Evolutionary conservation across 306 rosid genomes (phyloP).

Genomic region (Elaeagnus macrophylla): DNA sequence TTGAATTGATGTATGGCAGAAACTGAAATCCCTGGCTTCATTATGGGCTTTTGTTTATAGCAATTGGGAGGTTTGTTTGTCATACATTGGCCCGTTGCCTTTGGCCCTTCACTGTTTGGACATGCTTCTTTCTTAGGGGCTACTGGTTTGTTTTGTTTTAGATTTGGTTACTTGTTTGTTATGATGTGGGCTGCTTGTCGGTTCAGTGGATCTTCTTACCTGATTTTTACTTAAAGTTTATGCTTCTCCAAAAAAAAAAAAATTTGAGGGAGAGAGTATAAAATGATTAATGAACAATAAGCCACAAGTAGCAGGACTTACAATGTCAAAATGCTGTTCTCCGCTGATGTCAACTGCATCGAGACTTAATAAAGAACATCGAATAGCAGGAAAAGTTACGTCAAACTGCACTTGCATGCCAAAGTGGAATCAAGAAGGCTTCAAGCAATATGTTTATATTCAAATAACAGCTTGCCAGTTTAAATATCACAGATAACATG

Average conservation of each 20-base stretch:
- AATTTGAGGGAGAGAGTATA: neutral
- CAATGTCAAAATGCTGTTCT: slow-evolving; percentile 84
- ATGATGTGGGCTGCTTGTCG: no score
- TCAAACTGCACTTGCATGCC: slow-evolving; percentile 70
- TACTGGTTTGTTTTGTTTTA: no score
- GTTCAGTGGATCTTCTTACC: no score
- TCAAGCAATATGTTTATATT: neutral
- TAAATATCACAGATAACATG: slow-evolving; percentile 1
- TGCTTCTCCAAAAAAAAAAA: neutral
- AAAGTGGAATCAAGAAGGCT: slow-evolving; percentile 5
- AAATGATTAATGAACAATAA: slow-evolving; percentile 5
- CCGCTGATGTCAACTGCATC: slow-evolving; percentile 88
- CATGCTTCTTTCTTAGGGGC: no score
- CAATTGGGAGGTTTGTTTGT: no score
- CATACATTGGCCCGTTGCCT: no score
- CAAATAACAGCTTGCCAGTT: neutral
- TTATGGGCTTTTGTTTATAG: no score
- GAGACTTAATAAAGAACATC: slow-evolving; percentile 81
- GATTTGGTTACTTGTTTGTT: no score
- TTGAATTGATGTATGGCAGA: no score
- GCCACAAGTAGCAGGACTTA: slow-evolving; percentile 31
- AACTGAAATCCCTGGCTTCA: no score
- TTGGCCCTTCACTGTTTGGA: no score
- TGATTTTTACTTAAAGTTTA: no score
- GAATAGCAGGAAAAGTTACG: slow-evolving; percentile 76